A percentile compares a stretch with the other conserved stretches of the same genome.
Evolutionary conservation across 148 eudicot genomes (phyloP).

Genomic region (Silene latifolia): DNA sequence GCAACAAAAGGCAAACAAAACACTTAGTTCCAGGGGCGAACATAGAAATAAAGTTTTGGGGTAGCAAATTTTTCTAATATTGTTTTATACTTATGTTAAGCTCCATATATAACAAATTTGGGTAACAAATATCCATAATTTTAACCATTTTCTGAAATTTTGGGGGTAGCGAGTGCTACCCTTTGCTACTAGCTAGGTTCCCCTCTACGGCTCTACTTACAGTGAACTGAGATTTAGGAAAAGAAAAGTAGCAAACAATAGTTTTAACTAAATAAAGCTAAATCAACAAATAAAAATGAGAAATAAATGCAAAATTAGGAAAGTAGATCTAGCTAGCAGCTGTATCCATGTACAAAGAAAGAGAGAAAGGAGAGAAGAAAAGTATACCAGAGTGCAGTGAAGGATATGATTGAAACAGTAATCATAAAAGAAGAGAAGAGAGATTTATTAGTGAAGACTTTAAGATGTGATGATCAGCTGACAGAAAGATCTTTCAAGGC

Average conservation of each 20-base stretch:
- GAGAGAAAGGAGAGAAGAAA: slow-evolving; percentile 8
- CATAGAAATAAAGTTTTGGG: too few species aligned
- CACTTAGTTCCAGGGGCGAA: too few species aligned
- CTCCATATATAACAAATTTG: too few species aligned
- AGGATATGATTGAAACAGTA: slow-evolving; percentile 12
- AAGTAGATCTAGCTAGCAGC: slow-evolving; percentile 26
- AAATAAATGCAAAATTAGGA: slow-evolving; percentile 9
- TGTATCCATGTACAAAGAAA: neutral
- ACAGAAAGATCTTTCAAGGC: slow-evolving; percentile 30
- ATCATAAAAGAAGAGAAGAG: neutral
- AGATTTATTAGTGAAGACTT: slow-evolving; percentile 3
- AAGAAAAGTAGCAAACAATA: neutral
- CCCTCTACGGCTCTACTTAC: too few species aligned
- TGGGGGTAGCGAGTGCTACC: too few species aligned
- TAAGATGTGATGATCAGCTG: slow-evolving; percentile 10
- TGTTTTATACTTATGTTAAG: too few species aligned
- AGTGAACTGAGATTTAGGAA: neutral
- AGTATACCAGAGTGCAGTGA: slow-evolving; percentile 23
- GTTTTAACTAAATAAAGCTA: neutral
- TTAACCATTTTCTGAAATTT: too few species aligned
- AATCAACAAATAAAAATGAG: slow-evolving; percentile 23
- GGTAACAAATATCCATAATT: too few species aligned
- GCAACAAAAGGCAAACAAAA: neutral
- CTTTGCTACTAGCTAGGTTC: too few species aligned
- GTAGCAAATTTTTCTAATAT: too few species aligned